These are phyloP conservation scores for Protomyces gravidus DNA, from an alignment of 1,139 yeast genomes.

Conservation along the genomic window DNA sequence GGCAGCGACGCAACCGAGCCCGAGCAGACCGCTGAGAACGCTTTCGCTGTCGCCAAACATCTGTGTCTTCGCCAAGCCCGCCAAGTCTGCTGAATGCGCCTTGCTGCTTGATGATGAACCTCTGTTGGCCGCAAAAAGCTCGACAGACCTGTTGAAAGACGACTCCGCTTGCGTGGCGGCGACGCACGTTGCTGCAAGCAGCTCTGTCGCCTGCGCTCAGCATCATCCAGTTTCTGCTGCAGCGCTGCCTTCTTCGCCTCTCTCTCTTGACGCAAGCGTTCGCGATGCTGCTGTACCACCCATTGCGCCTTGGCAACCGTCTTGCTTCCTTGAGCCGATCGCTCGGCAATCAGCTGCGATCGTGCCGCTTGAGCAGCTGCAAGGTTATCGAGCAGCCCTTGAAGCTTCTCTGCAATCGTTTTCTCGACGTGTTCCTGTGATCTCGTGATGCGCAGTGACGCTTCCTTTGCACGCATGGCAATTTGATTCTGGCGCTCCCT, in stretches of 20 bases:
- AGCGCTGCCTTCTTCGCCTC: slow-evolving; percentile 16
- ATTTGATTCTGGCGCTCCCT: slow-evolving; percentile 8
- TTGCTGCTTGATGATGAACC: not conserved
- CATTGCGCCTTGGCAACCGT: slow-evolving; percentile 10
- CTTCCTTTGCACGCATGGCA: not conserved
- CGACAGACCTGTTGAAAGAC: not conserved
- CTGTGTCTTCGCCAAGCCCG: not conserved
- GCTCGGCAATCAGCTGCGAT: slow-evolving; percentile 6
- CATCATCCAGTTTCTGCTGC: slow-evolving; percentile 15
- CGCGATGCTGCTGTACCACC: slow-evolving; percentile 17
- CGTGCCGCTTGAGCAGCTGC: slow-evolving; percentile 27
- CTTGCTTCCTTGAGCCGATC: slow-evolving; percentile 19
- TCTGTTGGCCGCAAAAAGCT: not conserved
- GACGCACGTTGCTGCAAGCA: slow-evolving; percentile 6
- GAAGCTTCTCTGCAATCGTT: slow-evolving; percentile 5
- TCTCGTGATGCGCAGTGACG: not conserved
- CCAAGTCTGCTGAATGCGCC: not conserved
- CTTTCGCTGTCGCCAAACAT: not conserved
- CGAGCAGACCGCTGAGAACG: not conserved
- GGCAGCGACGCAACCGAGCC: not conserved
- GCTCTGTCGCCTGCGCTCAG: slow-evolving; percentile 7
- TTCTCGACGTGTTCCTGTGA: not conserved
- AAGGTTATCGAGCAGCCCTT: slow-evolving; percentile 8
- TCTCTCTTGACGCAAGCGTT: slow-evolving; percentile 5
- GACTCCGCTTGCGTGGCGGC: not conserved